Evolutionary conservation across 1,284 basidiomycete genomes (phyloP), one percentile per base, ranked within the genome.

Genomic region (Takashimella koratensis): DNA sequence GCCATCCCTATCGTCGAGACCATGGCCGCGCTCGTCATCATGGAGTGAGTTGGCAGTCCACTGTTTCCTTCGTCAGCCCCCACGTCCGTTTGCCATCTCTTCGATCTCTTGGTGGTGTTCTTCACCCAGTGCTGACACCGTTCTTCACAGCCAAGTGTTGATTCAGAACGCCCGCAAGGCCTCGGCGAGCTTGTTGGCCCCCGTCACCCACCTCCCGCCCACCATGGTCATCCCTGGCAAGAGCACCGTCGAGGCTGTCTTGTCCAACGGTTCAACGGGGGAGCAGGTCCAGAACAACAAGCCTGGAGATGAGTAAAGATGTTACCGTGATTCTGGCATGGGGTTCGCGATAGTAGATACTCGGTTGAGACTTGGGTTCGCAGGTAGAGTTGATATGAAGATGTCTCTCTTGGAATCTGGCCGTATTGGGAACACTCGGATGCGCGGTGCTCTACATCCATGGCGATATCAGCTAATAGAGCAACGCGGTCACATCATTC

Each of bases 1-100:
- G 96, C 96, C 6, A 92, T 99, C 22, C 94, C 96, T 42, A 99
- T 99, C 67, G 94, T 98, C 25, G 96, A 99, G 79, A 86, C 91
- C 1, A 98, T 99, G 96, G 92, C 95, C 0, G 87, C 88, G 20
- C 80, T 98, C 43, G 94, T 96, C 57, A 81, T 97, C 65, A 93
- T 98, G 87, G 96, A 99, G 79, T 80, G 55, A 63, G 78, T 76
- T 4, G 11, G 12, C 16, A n/a, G 5, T 41, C 12, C 26, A 45
- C 10, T n/a, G 20, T 25, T 43, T 2, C 10, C 2, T 21, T 16
- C 26, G 11, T 13, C 3, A 1, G 26, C 19, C 12, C n/a, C 23
- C 30, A 16, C 16, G 30, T 36, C 8, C 16, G 30, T 36, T 8
- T 36, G 8, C 30, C 30, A 36, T 36, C 30, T n/a, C n/a, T n/a